phyloP scores from a whole-genome alignment of 2,329 filamentous ascomycete genomes.

The Penicillium sp. region DNA sequence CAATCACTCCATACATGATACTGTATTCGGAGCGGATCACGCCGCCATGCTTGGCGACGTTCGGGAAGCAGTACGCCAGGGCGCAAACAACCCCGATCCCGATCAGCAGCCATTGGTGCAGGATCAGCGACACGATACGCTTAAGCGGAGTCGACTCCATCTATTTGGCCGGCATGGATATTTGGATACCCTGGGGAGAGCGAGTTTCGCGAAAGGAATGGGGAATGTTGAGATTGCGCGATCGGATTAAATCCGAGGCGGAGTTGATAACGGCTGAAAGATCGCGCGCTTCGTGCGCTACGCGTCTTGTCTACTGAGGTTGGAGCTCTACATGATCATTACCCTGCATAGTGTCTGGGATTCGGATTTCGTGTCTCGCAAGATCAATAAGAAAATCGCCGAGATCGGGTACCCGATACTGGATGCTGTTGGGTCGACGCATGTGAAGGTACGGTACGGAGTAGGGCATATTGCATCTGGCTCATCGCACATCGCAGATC shows the following conservation, averaged over 20 bases:
- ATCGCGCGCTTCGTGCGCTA: background rate
- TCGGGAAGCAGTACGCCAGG: slow-evolving; percentile 58
- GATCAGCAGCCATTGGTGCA: slow-evolving; percentile 67
- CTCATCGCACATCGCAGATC: background rate
- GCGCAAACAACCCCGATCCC: slow-evolving; percentile 58
- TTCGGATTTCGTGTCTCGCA: no score
- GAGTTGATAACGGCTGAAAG: slow-evolving; percentile 11
- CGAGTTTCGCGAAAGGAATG: no score
- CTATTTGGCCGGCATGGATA: background rate
- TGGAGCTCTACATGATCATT: background rate
- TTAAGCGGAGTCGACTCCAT: slow-evolving; percentile 18
- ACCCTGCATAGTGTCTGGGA: background rate
- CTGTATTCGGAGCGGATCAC: slow-evolving; percentile 43
- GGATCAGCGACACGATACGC: slow-evolving; percentile 28
- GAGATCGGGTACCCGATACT: slow-evolving; percentile 20
- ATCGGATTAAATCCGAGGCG: slow-evolving; percentile 22
- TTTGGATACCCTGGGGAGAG: background rate
- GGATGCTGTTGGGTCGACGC: background rate
- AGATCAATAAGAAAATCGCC: background rate
- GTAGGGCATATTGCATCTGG: background rate
- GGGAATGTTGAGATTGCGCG: slow-evolving; percentile 8
- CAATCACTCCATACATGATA: slow-evolving; percentile 68
- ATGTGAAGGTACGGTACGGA: background rate
- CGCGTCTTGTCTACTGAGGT: background rate
- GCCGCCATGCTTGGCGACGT: slow-evolving; percentile 51